A percentile compares a stretch with the other conserved stretches of the same genome.
Evolutionary conservation across 345 rosid genomes (phyloP).

Genomic region (Populus ilicifolia): DNA sequence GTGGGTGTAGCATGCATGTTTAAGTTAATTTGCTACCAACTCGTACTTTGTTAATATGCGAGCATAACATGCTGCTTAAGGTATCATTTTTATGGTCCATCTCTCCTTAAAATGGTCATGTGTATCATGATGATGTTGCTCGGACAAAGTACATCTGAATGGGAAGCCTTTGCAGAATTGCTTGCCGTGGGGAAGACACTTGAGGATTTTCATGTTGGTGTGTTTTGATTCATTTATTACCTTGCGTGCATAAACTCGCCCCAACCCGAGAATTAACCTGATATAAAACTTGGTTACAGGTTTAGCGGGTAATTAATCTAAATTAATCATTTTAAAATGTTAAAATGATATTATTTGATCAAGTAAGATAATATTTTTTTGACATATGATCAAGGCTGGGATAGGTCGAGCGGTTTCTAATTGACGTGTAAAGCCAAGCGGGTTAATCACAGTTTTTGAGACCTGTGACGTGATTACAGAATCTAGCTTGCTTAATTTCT

Average conservation of each 20-base stretch:
- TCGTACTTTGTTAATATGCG: not conserved
- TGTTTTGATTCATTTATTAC: constrained; percentile 9
- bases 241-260: not conserved
- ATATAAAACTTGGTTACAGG: too few relatives aligned
- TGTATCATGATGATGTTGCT: constrained; percentile 33
- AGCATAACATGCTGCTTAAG: constrained; percentile 25
- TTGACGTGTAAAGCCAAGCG: too few relatives aligned
- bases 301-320: too few relatives aligned
- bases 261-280: too few relatives aligned
- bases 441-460: too few relatives aligned
- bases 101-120: constrained; percentile 11
- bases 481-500: not conserved
- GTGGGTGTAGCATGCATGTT: constrained; percentile 10
- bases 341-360: too few relatives aligned
- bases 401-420: too few relatives aligned
- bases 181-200: constrained; percentile 22
- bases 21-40: not conserved
- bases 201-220: constrained; percentile 8
- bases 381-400: too few relatives aligned
- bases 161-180: constrained; percentile 14
- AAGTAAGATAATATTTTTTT: too few relatives aligned
- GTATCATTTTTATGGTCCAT: constrained; percentile 28
- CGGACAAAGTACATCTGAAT: constrained; percentile 28
- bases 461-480: not conserved
- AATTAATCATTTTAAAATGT: too few relatives aligned